Conservation (phyloP, 2,329 filamentous ascomycete genomes). For the Coniosporium tulheliwenetii region DNA sequence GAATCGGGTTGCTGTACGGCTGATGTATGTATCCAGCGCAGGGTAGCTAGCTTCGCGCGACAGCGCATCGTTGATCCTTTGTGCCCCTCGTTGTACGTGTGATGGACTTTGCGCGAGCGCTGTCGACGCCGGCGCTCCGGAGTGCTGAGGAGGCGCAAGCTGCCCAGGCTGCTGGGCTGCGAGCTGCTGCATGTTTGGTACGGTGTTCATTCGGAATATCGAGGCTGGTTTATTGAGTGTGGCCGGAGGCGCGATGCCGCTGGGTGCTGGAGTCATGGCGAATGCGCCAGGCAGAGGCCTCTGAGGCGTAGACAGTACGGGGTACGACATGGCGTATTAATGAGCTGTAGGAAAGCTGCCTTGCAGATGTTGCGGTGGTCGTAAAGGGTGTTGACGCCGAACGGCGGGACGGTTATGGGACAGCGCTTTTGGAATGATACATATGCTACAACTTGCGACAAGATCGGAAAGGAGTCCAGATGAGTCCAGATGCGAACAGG, state of each 20-base stretch:
- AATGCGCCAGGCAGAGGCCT: slow-evolving; percentile 62
- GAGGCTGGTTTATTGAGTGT: slow-evolving; percentile 7
- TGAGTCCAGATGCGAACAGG: too few relatives aligned
- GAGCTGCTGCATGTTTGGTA: slow-evolving; percentile 2
- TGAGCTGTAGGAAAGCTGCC: too few relatives aligned
- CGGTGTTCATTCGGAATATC: slow-evolving; percentile 3
- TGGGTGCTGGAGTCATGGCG: slow-evolving; percentile 53
- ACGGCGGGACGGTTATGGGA: too few relatives aligned
- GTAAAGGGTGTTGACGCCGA: too few relatives aligned
- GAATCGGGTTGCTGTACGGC: slow-evolving; percentile 37
- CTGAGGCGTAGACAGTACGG: slow-evolving; percentile 44
- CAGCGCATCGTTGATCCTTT: slow-evolving; percentile 68
- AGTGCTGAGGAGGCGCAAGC: slow-evolving; percentile 1
- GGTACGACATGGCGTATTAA: slow-evolving; percentile 34
- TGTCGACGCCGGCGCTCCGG: not conserved
- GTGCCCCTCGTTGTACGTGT: slow-evolving; percentile 65
- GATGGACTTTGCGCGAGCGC: slow-evolving; percentile 24
- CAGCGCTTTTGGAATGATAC: too few relatives aligned
- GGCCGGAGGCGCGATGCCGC: slow-evolving; percentile 11
- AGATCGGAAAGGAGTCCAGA: too few relatives aligned
- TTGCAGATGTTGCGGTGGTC: too few relatives aligned
- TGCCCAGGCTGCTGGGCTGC: slow-evolving; percentile 5
- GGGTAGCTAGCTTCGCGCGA: slow-evolving; percentile 67
- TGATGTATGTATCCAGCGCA: slow-evolving; percentile 76
- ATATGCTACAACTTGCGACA: too few relatives aligned